These are phyloP conservation scores for Cunninghamia lanceolata DNA, from an alignment of 75 land plant species.

Conservation along the genomic window DNA sequence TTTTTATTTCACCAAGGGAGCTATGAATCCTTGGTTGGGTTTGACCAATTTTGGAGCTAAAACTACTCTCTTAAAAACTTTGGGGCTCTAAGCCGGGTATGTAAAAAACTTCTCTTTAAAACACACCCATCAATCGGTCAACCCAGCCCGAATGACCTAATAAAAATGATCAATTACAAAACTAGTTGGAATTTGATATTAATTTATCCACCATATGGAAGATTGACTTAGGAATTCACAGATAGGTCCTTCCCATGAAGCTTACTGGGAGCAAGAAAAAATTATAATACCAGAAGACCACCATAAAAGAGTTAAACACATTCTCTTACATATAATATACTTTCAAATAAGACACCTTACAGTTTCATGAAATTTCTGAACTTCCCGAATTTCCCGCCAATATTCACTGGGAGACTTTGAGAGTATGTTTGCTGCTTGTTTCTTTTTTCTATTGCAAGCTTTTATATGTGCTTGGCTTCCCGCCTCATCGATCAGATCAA, in stretches of 20 bases:
- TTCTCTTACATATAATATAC: neutral
- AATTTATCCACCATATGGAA: neutral
- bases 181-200: neutral
- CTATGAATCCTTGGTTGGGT: neutral
- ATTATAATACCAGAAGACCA: neutral
- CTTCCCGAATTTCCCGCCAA: slow-evolving; percentile 90
- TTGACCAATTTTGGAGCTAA: neutral
- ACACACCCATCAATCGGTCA: neutral
- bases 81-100: neutral
- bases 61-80: neutral
- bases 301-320: neutral
- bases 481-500: slow-evolving; percentile 95
- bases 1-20: neutral
- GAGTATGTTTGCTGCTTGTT: slow-evolving; percentile 56
- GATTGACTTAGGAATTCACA: neutral
- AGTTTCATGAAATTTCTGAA: slow-evolving; percentile 78
- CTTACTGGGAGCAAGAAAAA: neutral
- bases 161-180: neutral
- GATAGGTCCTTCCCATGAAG: neutral
- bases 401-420: slow-evolving; percentile 83
- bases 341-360: slow-evolving; percentile 27
- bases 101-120: no score
- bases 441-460: slow-evolving; percentile 61
- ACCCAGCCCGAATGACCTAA: neutral
- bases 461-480: slow-evolving; percentile 91